A percentile compares a stretch with the other conserved stretches of the same genome.
Conservation (phyloP, 768 basidiomycete genomes). For the Boletales sp. region DNA sequence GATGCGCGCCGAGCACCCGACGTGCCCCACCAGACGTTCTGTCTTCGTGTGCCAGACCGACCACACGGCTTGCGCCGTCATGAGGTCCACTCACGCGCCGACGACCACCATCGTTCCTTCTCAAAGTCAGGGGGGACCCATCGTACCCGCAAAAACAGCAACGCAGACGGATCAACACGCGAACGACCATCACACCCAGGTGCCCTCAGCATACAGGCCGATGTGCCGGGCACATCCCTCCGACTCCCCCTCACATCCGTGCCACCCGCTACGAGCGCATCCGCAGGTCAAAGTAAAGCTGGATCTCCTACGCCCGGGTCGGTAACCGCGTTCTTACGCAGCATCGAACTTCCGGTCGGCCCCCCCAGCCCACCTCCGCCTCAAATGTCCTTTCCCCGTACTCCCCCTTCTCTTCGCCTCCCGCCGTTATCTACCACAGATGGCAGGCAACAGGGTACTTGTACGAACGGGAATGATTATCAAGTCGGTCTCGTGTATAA, state of each 20-base stretch:
- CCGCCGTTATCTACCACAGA: conserved; percentile 11
- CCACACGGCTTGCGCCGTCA: conserved; percentile 1
- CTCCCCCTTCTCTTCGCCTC: conserved; percentile 7
- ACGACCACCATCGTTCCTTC: neutral
- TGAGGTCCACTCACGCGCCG: conserved; percentile 3
- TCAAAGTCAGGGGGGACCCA: conserved; percentile 7
- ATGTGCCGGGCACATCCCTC: conserved; percentile 11
- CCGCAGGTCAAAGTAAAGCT: neutral
- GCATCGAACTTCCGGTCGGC: conserved; percentile 20
- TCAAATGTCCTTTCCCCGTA: conserved; percentile 10
- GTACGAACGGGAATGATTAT: conserved; percentile 4
- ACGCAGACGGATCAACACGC: conserved; percentile 2
- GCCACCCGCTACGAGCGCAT: neutral
- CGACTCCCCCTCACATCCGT: conserved; percentile 13
- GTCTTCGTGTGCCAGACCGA: conserved; percentile 6
- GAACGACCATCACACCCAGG: conserved; percentile 4
- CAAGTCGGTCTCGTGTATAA: conserved; percentile 25
- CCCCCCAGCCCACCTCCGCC: conserved; percentile 6
- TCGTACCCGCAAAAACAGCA: conserved; percentile 4
- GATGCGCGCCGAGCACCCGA: conserved; percentile 12
- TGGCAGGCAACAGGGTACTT: neutral
- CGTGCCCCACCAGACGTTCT: conserved; percentile 4
- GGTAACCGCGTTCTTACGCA: conserved; percentile 25
- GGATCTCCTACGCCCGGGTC: conserved; percentile 12
- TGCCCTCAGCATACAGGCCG: conserved; percentile 6